Percentiles rank a stretch among this genome's conserved stretches.
These are phyloP conservation scores for Rutstroemia sp. DNA, from an alignment of 2,329 filamentous ascomycete species.

Conservation along the genomic window DNA sequence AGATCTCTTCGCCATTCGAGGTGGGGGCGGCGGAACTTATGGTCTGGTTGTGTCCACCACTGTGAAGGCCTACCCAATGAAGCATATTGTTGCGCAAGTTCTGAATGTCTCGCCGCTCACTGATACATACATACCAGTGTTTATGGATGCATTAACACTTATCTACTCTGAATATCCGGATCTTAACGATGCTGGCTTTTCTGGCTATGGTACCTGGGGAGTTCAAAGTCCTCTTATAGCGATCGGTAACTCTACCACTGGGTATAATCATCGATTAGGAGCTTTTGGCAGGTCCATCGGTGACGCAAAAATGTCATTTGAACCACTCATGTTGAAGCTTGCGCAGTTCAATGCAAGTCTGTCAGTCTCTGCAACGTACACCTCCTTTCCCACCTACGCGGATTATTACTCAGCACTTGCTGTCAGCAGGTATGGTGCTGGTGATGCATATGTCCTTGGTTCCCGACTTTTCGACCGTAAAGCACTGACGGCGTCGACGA, in stretches of 20 bases:
- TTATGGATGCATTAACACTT: conserved; percentile 24
- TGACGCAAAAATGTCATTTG: conserved; percentile 18
- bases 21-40: conserved; percentile 29
- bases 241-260: conserved; percentile 22
- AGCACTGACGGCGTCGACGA: conserved; percentile 16
- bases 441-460: conserved; percentile 17
- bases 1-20: conserved; percentile 31
- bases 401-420: conserved; percentile 27
- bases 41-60: conserved; percentile 34
- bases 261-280: conserved; percentile 27
- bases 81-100: conserved; percentile 20
- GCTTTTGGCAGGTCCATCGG: conserved; percentile 23
- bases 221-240: conserved; percentile 21
- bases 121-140: conserved; percentile 21
- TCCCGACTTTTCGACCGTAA: conserved; percentile 26
- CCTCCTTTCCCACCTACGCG: conserved; percentile 20
- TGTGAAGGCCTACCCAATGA: conserved; percentile 35
- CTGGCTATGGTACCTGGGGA: conserved; percentile 25
- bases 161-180: conserved; percentile 29
- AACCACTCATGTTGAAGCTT: conserved; percentile 1
- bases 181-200: conserved; percentile 29
- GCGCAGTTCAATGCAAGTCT: conserved; percentile 1
- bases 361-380: conserved; percentile 12
- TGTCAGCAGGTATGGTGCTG: conserved; percentile 18
- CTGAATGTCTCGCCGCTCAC: conserved; percentile 22